Evolutionary conservation across 345 rosid genomes (phyloP).

Genomic region (Angophora floribunda): DNA sequence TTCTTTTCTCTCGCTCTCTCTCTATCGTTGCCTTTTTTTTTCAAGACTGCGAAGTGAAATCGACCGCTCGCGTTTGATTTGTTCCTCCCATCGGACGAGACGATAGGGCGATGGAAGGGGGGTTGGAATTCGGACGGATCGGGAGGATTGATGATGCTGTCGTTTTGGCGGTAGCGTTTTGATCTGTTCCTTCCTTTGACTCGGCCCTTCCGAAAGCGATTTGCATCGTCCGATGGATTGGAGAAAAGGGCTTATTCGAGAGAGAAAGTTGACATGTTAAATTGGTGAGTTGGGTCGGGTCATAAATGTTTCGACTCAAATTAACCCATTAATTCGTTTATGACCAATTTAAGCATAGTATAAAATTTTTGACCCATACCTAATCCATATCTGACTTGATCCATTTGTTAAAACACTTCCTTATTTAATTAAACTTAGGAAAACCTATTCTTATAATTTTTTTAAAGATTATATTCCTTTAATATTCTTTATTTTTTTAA

Average conservation of each 20-base stretch:
- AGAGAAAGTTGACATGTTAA: not conserved
- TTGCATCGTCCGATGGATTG: not conserved
- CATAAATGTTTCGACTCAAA: no score
- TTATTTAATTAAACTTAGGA: no score
- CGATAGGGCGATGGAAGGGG: not conserved
- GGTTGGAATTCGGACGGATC: not conserved
- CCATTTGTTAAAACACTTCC: no score
- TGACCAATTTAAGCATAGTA: no score
- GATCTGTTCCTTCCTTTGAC: not conserved
- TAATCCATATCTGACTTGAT: no score
- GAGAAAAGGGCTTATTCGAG: not conserved
- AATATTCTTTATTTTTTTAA: no score
- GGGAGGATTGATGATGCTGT: not conserved
- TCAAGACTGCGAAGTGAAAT: not conserved
- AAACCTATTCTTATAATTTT: no score
- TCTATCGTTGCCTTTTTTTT: not conserved
- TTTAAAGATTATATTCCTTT: no score
- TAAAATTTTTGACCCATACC: no score
- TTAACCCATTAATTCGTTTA: no score
- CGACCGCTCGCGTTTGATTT: not conserved
- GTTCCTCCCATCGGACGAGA: not conserved
- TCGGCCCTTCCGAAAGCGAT: not conserved
- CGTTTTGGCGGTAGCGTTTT: not conserved
- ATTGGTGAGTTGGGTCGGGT: no score
- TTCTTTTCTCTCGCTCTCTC: not conserved